These are phyloP conservation scores for Tuber brumale DNA, from an alignment of 495 filamentous ascomycete species.

Conservation along the genomic window DNA sequence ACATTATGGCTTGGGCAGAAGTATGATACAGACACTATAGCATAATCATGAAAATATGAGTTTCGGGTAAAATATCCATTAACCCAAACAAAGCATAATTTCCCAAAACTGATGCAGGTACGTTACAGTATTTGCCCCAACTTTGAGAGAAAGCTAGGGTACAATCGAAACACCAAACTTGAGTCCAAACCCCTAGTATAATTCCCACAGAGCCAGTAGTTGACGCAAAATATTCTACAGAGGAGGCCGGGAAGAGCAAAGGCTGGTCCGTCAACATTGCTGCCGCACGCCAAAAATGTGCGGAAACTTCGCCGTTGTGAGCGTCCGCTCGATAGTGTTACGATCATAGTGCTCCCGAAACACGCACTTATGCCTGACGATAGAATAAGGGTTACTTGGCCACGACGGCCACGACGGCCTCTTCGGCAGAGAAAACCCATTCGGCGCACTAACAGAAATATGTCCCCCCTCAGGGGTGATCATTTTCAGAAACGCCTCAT, in stretches of 20 bases:
- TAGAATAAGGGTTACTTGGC: neutral
- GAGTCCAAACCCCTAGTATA: neutral
- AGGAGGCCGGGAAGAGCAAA: neutral
- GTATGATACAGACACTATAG: neutral
- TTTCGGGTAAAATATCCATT: neutral
- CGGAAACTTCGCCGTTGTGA: conserved; percentile 1
- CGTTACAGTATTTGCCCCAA: neutral
- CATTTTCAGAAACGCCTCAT: neutral
- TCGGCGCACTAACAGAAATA: neutral
- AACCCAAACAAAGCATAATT: neutral
- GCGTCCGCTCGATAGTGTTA: neutral
- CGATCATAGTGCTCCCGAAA: neutral
- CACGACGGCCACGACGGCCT: neutral
- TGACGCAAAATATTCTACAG: neutral
- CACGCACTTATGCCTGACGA: neutral
- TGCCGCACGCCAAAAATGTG: neutral
- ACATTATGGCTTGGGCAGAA: neutral
- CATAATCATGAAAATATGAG: neutral
- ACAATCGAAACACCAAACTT: neutral
- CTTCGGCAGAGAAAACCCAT: neutral
- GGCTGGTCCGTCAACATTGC: neutral
- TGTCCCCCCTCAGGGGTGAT: neutral
- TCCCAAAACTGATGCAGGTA: neutral
- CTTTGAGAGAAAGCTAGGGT: neutral
- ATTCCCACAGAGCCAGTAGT: neutral